Percentiles rank a stretch among this genome's conserved stretches.
Conservation (phyloP, 441 rosid species). For the Dalechampia spathulata region DNA sequence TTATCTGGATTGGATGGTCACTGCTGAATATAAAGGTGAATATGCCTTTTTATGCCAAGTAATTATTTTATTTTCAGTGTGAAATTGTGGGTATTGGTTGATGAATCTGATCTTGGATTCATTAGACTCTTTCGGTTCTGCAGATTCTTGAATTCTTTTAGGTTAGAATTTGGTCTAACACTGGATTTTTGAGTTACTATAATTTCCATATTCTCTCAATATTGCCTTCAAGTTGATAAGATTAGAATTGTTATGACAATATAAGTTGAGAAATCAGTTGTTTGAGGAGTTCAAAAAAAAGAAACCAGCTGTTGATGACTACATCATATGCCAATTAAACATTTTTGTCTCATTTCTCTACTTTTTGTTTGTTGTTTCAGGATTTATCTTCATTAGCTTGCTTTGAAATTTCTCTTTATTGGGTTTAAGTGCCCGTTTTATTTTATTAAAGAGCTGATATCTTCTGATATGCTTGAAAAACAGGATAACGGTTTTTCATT, state of each 20-base stretch:
- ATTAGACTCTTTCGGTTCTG: constrained; percentile 36
- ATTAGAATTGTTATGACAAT: too few relatives aligned
- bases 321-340: neutral
- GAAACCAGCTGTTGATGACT: too few relatives aligned
- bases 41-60: constrained; percentile 9
- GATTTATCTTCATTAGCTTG: constrained; percentile 7
- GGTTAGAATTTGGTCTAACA: constrained; percentile 21
- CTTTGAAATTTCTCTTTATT: constrained; percentile 1
- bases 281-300: too few relatives aligned
- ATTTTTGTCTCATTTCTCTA: neutral
- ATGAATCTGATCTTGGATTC: constrained; percentile 32
- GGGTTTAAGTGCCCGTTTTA: neutral
- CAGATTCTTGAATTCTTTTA: constrained; percentile 31
- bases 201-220: neutral
- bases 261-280: too few relatives aligned
- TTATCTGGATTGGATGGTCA: constrained; percentile 21
- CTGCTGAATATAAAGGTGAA: constrained; percentile 18
- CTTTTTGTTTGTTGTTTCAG: neutral
- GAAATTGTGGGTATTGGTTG: constrained; percentile 28
- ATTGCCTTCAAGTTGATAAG: neutral
- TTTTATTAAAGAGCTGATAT: constrained; percentile 8
- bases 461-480: constrained; percentile 3
- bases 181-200: neutral
- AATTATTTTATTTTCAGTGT: constrained; percentile 15
- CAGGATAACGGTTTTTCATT: constrained; percentile 1